Evolutionary conservation across 139 green algal species (phyloP), one percentile per base, ranked within the genome.

Genomic region (Prasinococcaceae sp.): DNA sequence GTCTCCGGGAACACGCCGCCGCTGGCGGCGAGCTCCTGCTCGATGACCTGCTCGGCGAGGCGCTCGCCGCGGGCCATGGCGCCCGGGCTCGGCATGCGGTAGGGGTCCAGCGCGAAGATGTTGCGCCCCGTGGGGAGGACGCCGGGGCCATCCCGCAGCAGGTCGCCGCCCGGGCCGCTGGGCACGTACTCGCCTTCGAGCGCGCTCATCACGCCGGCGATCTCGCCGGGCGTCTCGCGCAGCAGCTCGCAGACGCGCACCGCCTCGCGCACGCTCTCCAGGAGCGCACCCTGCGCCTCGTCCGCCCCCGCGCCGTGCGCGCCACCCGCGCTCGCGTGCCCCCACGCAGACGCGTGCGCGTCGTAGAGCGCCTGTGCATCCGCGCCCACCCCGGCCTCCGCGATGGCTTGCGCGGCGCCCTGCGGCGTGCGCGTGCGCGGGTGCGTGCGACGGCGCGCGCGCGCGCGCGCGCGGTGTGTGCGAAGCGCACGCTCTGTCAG

Each of bases 61-160:
- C 19, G 10, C 49, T 47, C 1, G 58, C 90, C 90, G 1, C 90
- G 62, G 29, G 77, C 67, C 55, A 79, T 53, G 9, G 90, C 89
- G 16, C 85, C 75, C 29, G 72, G 53, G 20, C 62, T 74, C 16
- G 90, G 90, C 89, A 98, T 98, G 44, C 90, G 72, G 73, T 98
- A 98, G 0, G 90, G 90, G 65, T 98, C 90, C 25, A 96, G 69
- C 2, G 90, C 90, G 65, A 94, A 82, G 60, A 98, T 97, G 78
- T 98, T 98, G 37, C 89, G 78, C 23, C 89, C 84, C 23, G 88
- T 97, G 36, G 88, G 88, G 55, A 97, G 73, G 12, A 96, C 88
- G 1, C 88, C 88, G 17, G 82, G 68, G 0, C 90, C 90, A 51
- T 98, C 90, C 6, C 90, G 44, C 52, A 98, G 74, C 60, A 98